These are phyloP conservation scores for Alternaria atra DNA, from an alignment of 2,329 filamentous ascomycete species.

Conservation along the genomic window DNA sequence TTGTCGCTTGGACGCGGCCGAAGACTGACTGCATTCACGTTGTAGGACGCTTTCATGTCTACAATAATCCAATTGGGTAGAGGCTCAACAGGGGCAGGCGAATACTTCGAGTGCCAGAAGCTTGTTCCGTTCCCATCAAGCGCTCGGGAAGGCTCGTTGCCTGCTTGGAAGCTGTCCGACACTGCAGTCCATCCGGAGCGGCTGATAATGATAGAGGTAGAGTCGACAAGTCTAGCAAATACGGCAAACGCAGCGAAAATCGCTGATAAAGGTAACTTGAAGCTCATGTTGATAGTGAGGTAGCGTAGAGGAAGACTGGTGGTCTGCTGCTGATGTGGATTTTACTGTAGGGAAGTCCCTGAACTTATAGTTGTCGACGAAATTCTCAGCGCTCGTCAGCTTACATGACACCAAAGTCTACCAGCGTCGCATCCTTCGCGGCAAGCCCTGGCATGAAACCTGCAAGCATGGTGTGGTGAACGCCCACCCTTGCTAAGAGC, in stretches of 20 bases:
- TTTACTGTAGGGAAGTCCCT: background rate
- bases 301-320: background rate
- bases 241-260: conserved; percentile 5
- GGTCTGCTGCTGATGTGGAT: background rate
- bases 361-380: background rate
- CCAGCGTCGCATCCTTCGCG: background rate
- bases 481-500: background rate
- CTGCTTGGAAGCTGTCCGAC: conserved; percentile 35
- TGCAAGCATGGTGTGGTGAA: background rate
- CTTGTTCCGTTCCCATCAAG: conserved; percentile 43
- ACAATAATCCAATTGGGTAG: conserved; percentile 46
- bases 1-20: conserved; percentile 45
- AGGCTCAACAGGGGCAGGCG: conserved; percentile 20
- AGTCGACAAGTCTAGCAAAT: conserved; percentile 12
- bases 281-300: background rate
- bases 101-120: conserved; percentile 49
- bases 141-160: conserved; percentile 35
- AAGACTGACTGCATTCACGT: conserved; percentile 45
- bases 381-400: background rate
- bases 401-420: background rate
- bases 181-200: conserved; percentile 38
- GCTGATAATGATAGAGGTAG: conserved; percentile 29
- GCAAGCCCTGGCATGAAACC: no score
- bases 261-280: conserved; percentile 1
- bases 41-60: conserved; percentile 43